A percentile compares a stretch with the other conserved stretches of the same genome.
These are phyloP conservation scores for Lasiodiplodia theobromae DNA, from an alignment of 2,329 filamentous ascomycete genomes.

Conservation along the genomic window DNA sequence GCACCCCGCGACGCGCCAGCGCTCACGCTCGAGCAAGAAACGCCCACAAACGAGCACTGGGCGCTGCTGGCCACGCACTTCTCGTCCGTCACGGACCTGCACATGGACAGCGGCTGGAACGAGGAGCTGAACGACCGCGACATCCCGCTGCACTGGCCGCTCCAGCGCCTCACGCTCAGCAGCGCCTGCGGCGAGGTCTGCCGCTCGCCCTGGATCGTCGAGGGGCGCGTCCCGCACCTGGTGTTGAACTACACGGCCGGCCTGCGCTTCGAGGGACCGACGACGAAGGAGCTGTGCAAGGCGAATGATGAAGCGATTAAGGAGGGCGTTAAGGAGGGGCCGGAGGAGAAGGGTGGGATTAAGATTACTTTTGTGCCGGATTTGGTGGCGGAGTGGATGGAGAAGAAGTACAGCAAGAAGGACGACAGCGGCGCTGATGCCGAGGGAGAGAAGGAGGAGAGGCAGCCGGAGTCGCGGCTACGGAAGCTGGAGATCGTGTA, in stretches of 20 bases:
- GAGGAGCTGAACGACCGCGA: neutral
- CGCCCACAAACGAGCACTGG: neutral
- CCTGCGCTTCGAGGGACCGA: neutral
- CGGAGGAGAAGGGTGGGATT: neutral
- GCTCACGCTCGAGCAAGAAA: neutral
- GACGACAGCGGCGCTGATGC: neutral
- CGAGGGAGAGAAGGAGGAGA: neutral
- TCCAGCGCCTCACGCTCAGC: neutral
- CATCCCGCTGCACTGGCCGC: constrained; percentile 1
- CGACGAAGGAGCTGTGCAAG: neutral
- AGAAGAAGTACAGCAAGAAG: neutral
- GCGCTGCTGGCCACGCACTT: neutral
- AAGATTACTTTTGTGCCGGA: neutral
- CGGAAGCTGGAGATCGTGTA: neutral
- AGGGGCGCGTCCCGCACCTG: neutral
- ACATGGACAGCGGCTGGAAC: constrained; percentile 2
- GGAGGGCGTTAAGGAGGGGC: neutral
- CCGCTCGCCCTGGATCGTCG: neutral
- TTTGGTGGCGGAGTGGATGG: neutral
- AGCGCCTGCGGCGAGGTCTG: constrained; percentile 1
- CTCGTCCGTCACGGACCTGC: neutral
- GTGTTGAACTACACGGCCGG: neutral
- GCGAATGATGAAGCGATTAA: neutral
- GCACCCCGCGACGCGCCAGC: neutral
- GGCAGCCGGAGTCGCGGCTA: neutral